Evolutionary conservation across 208 protist species (phyloP).

Genomic region (Angomonas deanei): DNA sequence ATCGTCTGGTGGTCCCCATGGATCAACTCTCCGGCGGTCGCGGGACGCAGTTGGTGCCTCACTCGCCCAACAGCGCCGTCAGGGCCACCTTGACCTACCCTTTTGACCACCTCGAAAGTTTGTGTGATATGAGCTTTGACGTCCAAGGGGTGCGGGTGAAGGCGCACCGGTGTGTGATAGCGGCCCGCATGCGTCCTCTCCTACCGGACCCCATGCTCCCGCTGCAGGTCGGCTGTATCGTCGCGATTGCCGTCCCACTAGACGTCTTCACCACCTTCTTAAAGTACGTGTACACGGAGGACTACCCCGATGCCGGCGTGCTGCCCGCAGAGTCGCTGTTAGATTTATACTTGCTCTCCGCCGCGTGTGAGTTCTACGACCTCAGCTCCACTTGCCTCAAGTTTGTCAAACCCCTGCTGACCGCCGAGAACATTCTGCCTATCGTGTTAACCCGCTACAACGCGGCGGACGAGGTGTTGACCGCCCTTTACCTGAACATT

Average conservation of each 20-base stretch:
- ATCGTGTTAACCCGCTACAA: conserved; percentile 84
- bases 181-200: conserved; percentile 69
- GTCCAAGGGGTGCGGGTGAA: conserved; percentile 75
- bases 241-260: conserved; percentile 64
- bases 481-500: conserved; percentile 72
- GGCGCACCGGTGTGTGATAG: conserved; percentile 87
- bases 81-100: conserved; percentile 72
- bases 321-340: conserved; percentile 71
- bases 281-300: conserved; percentile 85
- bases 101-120: conserved; percentile 67
- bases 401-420: conserved; percentile 68
- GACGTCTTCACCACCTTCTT: conserved; percentile 84
- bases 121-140: conserved; percentile 87
- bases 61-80: background rate
- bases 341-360: conserved; percentile 74
- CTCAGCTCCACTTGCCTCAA: conserved; percentile 63
- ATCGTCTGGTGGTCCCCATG: conserved; percentile 14
- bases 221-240: conserved; percentile 70
- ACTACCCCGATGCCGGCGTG: conserved; percentile 67
- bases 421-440: conserved; percentile 75
- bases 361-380: conserved; percentile 81
- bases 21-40: conserved; percentile 2
- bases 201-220: conserved; percentile 73
- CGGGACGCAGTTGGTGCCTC: background rate
- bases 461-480: conserved; percentile 79